Evolutionary conservation across 805 yeast genomes (phyloP), one percentile per base, ranked within the genome.

Genomic region (Blastobotrys peoriensis): DNA sequence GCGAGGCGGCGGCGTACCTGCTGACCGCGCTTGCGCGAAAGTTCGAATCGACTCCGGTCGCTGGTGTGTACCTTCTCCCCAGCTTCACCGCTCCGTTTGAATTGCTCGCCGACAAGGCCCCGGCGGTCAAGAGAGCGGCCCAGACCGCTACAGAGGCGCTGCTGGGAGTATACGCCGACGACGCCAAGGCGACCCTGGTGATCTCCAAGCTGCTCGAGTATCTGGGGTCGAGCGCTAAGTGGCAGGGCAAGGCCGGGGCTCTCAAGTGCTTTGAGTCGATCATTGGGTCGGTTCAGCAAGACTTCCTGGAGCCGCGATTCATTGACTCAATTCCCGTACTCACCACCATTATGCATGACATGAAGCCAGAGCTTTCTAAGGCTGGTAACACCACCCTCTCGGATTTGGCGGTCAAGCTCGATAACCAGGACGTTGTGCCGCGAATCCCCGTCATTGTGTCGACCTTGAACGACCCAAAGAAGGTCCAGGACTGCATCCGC

Each of bases 281-380:
- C 45, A 73, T 84, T 48, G 86, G 78, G 50, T 87, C 84, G 40
- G 79, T 83, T 36, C 78, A 83, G 33, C 20, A 16, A 16, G 98
- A 93, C 67, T 73, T 86, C 57, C 70, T 91, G 54, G 96, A 91
- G 66, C 63, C 81, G 60, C 79, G 81, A 55, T 91, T 91, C 65
- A 79, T 81, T 49, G 76, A 75, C 45, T 76, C 86, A 3, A 78
- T 91, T 27, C 98, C 98, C 33, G 75, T 84, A 6, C 73, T 91
- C 58, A 86, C 95, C 27, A 95, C 86, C 66, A 76, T 82, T 68
- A 78, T 96, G 52, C 91, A 95, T 46, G 98, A 91, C 64, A 87
- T 93, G 76, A 91, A 91, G 71, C 96, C 97, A 2, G 98, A 91
- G 67, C 74, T 93, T 46, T 88, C 96, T 21, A 81, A 83, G 56